Conservation (phyloP, 2,329 filamentous ascomycete genomes). For the Eutypa lata region DNA sequence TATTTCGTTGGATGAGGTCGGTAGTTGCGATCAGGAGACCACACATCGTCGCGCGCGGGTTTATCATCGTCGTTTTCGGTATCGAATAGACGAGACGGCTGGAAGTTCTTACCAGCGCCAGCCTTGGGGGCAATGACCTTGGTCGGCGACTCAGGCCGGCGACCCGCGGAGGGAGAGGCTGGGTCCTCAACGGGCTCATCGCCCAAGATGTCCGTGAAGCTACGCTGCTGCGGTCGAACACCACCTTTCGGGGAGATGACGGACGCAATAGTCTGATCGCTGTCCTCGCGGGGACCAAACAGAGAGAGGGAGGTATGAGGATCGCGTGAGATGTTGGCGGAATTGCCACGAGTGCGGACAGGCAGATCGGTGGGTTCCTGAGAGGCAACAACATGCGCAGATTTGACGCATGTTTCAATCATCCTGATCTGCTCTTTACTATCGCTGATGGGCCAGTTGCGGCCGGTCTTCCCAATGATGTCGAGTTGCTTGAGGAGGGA, state of each 20-base stretch:
- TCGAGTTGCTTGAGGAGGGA: conserved; percentile 90
- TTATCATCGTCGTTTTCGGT: conserved; percentile 47
- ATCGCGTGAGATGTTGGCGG: conserved; percentile 55
- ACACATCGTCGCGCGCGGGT: conserved; percentile 39
- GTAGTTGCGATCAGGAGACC: conserved; percentile 42
- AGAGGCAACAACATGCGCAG: conserved; percentile 33
- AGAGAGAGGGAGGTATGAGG: conserved; percentile 71
- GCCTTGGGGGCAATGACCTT: conserved; percentile 47
- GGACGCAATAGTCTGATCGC: conserved; percentile 46
- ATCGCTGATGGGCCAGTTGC: conserved; percentile 93
- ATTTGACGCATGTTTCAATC: conserved; percentile 61
- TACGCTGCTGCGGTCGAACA: conserved; percentile 61
- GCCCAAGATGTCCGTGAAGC: conserved; percentile 69
- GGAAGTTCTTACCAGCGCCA: conserved; percentile 60
- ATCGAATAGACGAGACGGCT: conserved; percentile 62
- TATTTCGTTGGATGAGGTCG: conserved; percentile 76
- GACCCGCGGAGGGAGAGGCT: conserved; percentile 33
- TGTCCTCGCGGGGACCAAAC: conserved; percentile 67
- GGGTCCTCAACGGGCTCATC: conserved; percentile 41
- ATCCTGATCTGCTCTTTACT: conserved; percentile 79
- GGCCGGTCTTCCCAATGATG: conserved; percentile 83
- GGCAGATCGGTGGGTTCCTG: conserved; percentile 35
- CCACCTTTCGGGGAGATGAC: conserved; percentile 62
- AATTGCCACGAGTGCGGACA: conserved; percentile 47
- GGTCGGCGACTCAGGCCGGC: conserved; percentile 36